A percentile compares a stretch with the other conserved stretches of the same genome.
Conservation (phyloP, 2,329 filamentous ascomycete species). For the Endoconidiophora polonica region DNA sequence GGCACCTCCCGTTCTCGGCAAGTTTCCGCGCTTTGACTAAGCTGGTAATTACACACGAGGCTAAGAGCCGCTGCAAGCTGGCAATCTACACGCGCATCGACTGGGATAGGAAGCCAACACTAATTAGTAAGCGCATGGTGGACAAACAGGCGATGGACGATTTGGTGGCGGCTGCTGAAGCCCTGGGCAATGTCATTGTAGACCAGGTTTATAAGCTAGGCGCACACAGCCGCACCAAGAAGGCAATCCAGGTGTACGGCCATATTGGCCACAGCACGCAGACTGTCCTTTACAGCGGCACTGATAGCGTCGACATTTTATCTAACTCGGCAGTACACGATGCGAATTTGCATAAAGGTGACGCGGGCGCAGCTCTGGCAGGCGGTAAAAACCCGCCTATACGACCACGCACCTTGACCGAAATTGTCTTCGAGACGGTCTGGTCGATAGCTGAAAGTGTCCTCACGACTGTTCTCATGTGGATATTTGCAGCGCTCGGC, state of each 20-base stretch:
- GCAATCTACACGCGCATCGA: constrained; percentile 77
- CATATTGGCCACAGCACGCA: constrained; percentile 53
- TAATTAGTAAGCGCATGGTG: constrained; percentile 43
- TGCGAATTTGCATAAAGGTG: too few species aligned
- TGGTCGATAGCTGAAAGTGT: constrained; percentile 61
- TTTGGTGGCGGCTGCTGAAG: constrained; percentile 52
- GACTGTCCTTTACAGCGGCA: constrained; percentile 42
- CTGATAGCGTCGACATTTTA: constrained; percentile 16
- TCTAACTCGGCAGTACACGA: not conserved
- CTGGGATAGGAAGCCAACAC: constrained; percentile 52
- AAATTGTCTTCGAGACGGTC: constrained; percentile 55
- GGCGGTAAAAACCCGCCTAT: constrained; percentile 38
- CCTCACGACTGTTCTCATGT: constrained; percentile 61
- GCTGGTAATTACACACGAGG: constrained; percentile 81
- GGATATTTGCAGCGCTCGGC: constrained; percentile 48
- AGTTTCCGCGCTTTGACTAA: constrained; percentile 75
- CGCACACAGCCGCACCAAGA: constrained; percentile 55
- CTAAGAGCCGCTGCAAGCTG: constrained; percentile 84
- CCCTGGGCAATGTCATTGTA: constrained; percentile 57
- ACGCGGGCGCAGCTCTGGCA: not conserved
- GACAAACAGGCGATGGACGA: constrained; percentile 61
- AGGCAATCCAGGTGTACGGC: constrained; percentile 66
- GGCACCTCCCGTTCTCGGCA: constrained; percentile 71
- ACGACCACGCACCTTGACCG: constrained; percentile 43
- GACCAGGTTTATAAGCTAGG: constrained; percentile 64